Percentiles rank a stretch among this genome's conserved stretches.
These are phyloP conservation scores for Kodamaea suecica DNA, from an alignment of 1,139 yeast genomes.

Conservation along the genomic window DNA sequence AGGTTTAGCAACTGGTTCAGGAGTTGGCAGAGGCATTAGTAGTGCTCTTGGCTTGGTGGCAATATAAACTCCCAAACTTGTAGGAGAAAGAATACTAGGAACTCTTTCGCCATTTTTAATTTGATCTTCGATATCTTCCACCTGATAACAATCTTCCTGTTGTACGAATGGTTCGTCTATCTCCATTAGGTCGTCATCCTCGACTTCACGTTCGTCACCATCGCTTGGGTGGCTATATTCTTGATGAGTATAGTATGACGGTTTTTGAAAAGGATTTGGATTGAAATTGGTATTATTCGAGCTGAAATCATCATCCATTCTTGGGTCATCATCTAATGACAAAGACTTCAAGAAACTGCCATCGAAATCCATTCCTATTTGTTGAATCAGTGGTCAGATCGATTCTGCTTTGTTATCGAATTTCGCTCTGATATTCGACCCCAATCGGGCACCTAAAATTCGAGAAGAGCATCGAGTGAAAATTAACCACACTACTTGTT, in stretches of 20 bases:
- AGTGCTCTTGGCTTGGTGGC: conserved; percentile 29
- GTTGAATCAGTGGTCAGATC: not conserved
- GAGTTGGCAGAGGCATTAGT: conserved; percentile 23
- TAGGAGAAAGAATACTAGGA: conserved; percentile 29
- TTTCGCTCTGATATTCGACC: too few species aligned
- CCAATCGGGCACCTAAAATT: too few species aligned
- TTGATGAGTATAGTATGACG: conserved; percentile 1
- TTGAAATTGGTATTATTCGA: too few species aligned
- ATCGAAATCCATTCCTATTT: conserved; percentile 22
- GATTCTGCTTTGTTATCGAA: not conserved
- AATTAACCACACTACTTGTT: too few species aligned
- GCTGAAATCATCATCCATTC: too few species aligned
- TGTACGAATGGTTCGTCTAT: conserved; percentile 16
- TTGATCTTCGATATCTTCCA: not conserved
- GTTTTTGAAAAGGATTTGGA: too few species aligned
- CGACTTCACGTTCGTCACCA: conserved; percentile 10
- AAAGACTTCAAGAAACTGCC: conserved; percentile 26
- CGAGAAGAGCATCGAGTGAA: not conserved
- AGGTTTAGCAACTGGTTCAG: not conserved
- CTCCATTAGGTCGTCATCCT: conserved; percentile 16
- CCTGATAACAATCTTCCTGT: too few species aligned
- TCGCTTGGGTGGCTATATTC: conserved; percentile 6
- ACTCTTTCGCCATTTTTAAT: conserved; percentile 7
- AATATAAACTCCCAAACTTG: conserved; percentile 38
- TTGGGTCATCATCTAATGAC: conserved; percentile 22